Evolutionary conservation across 352 stramenopile genomes (phyloP).

Genomic region (Pythium insidiosum): DNA sequence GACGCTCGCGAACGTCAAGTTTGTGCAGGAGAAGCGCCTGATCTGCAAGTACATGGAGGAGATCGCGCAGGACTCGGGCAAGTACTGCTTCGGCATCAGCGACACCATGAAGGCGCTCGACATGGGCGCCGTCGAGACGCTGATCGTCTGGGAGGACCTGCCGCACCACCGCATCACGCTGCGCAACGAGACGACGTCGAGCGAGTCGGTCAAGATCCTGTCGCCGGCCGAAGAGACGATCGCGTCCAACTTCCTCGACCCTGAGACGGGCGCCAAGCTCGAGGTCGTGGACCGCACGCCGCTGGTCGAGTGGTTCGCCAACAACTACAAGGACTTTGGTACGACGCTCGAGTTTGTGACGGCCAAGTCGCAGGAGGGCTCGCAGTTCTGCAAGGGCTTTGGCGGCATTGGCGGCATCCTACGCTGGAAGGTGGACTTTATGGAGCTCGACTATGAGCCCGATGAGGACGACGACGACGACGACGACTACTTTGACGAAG

Average conservation of each 20-base stretch:
- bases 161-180: slow-evolving; percentile 92
- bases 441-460: slow-evolving; percentile 93
- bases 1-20: slow-evolving; percentile 98
- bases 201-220: slow-evolving; percentile 78
- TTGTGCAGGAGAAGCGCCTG: slow-evolving; percentile 99
- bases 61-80: slow-evolving; percentile 97
- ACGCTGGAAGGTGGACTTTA: slow-evolving; percentile 99
- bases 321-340: slow-evolving; percentile 99
- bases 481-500: slow-evolving; percentile 84
- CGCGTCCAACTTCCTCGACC: slow-evolving; percentile 94
- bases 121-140: slow-evolving; percentile 96
- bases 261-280: slow-evolving; percentile 93
- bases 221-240: slow-evolving; percentile 88
- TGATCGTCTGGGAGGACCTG: slow-evolving; percentile 99
- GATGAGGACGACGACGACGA: slow-evolving; percentile 83
- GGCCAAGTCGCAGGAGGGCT: slow-evolving; percentile 96
- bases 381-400: slow-evolving; percentile 99
- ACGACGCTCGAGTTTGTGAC: slow-evolving; percentile 99
- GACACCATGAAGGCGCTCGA: slow-evolving; percentile 99
- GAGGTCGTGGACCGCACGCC: slow-evolving; percentile 95
- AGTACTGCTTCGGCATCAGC: slow-evolving; percentile 99
- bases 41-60: slow-evolving; percentile 99
- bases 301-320: slow-evolving; percentile 99
- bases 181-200: slow-evolving; percentile 89
- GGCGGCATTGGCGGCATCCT: slow-evolving; percentile 98